phyloP scores from a whole-genome alignment of 257 asterid species.

The Solanum ossicruentum region DNA sequence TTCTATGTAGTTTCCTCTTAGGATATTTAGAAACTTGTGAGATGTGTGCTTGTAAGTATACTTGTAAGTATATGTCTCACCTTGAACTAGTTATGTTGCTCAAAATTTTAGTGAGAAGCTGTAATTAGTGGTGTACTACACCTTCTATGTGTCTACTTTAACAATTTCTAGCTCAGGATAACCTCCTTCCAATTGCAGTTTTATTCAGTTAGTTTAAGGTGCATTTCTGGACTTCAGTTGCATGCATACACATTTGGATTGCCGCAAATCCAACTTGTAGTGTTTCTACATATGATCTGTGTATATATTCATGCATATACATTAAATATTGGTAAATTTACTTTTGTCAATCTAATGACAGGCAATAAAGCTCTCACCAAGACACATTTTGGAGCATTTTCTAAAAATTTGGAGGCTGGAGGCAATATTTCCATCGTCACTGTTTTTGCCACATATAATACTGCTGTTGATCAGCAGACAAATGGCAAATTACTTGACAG shows the following conservation, averaged over 20 bases:
- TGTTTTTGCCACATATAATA: conserved; percentile 60
- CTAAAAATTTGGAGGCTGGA: conserved; percentile 7
- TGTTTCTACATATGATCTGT: neutral
- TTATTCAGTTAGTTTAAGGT: neutral
- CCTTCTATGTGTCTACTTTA: neutral
- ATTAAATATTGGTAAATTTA: neutral
- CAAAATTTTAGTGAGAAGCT: neutral
- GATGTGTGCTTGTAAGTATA: neutral
- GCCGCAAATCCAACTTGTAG: neutral
- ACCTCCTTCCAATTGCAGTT: neutral
- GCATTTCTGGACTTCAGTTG: neutral
- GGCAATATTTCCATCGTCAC: conserved; percentile 54
- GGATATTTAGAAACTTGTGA: neutral
- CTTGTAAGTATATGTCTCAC: neutral
- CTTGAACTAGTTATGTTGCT: neutral
- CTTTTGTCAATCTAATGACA: conserved; percentile 11
- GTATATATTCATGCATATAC: neutral
- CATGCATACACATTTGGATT: neutral
- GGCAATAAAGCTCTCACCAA: conserved; percentile 67
- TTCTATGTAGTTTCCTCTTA: neutral
- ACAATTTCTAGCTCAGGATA: neutral
- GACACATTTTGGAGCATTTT: conserved; percentile 23
- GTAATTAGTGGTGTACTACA: neutral
- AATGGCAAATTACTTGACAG: conserved; percentile 28
- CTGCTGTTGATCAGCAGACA: conserved; percentile 18